A percentile compares a stretch with the other conserved stretches of the same genome.
Conservation (phyloP, 768 basidiomycete genomes). For the Tylopilus sp. region DNA sequence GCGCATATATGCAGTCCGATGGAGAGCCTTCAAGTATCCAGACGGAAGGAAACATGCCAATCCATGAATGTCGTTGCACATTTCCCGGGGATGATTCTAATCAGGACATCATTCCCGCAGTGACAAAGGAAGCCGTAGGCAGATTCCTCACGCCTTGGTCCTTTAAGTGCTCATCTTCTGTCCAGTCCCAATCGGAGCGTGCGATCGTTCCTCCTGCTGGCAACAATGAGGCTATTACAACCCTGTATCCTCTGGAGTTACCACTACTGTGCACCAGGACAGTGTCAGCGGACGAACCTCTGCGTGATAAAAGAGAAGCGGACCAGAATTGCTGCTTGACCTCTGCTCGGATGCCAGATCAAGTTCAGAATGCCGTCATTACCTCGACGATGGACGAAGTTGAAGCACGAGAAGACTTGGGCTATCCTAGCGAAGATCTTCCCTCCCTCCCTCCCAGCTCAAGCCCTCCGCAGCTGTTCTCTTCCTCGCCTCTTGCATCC, state of each 20-base stretch:
- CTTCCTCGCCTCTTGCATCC: constrained; percentile 39
- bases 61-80: not conserved
- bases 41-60: not conserved
- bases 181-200: not conserved
- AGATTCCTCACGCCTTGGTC: not conserved
- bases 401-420: not conserved
- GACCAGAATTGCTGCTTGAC: not conserved
- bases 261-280: not conserved
- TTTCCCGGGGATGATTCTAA: not conserved
- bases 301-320: not conserved
- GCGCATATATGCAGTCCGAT: constrained; percentile 22
- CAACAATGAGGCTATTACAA: not conserved
- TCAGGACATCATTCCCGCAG: not conserved
- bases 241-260: not conserved
- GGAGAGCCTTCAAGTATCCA: constrained; percentile 1
- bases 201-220: not conserved
- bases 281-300: not conserved
- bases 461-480: constrained; percentile 43
- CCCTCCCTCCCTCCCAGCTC: constrained; percentile 41
- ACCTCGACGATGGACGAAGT: constrained; percentile 1
- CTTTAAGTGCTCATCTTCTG: constrained; percentile 1
- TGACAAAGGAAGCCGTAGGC: constrained; percentile 10
- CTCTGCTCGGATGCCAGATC: not conserved
- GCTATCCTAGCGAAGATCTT: constrained; percentile 3
- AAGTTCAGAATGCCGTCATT: too few relatives aligned